Percentiles rank a stretch among this genome's conserved stretches.
phyloP scores from a whole-genome alignment of 805 yeast species.

The Candida loeiensis region DNA sequence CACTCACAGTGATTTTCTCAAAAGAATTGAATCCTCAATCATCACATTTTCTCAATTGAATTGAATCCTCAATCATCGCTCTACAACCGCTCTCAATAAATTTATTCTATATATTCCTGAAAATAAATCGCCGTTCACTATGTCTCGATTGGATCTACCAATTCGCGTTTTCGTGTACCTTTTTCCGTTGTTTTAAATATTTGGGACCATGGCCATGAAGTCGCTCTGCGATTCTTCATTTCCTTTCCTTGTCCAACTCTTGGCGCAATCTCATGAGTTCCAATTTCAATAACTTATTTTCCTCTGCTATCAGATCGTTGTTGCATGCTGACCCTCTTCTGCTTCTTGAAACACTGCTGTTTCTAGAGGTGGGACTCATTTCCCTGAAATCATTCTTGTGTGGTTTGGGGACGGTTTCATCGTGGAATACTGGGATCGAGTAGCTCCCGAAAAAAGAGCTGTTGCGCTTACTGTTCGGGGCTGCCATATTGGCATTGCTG shows the following conservation, averaged over 20 bases:
- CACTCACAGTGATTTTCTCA: no score
- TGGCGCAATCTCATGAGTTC: slow-evolving; percentile 12
- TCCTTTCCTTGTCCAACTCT: slow-evolving; percentile 10
- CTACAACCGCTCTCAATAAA: neutral
- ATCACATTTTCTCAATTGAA: neutral
- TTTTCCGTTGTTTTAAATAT: neutral
- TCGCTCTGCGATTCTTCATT: neutral
- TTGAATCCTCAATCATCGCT: neutral
- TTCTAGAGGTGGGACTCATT: slow-evolving; percentile 11
- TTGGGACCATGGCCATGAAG: no score
- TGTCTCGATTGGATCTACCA: no score
- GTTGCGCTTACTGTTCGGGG: slow-evolving; percentile 11
- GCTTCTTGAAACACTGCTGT: slow-evolving; percentile 5
- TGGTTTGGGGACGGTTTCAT: slow-evolving; percentile 10
- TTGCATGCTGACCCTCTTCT: slow-evolving; percentile 10
- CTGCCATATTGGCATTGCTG: slow-evolving; percentile 1
- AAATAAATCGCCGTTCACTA: no score
- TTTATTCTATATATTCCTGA: neutral
- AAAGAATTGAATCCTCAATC: no score
- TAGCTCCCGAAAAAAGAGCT: slow-evolving; percentile 12
- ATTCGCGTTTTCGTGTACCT: no score
- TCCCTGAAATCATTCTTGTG: slow-evolving; percentile 7
- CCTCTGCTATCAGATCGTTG: slow-evolving; percentile 13
- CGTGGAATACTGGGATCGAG: slow-evolving; percentile 9
- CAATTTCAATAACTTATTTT: slow-evolving; percentile 11